Percentiles rank a stretch among this genome's conserved stretches.
Evolutionary conservation across 1,284 basidiomycete genomes (phyloP).

Genomic region (Pascua guehoae): DNA sequence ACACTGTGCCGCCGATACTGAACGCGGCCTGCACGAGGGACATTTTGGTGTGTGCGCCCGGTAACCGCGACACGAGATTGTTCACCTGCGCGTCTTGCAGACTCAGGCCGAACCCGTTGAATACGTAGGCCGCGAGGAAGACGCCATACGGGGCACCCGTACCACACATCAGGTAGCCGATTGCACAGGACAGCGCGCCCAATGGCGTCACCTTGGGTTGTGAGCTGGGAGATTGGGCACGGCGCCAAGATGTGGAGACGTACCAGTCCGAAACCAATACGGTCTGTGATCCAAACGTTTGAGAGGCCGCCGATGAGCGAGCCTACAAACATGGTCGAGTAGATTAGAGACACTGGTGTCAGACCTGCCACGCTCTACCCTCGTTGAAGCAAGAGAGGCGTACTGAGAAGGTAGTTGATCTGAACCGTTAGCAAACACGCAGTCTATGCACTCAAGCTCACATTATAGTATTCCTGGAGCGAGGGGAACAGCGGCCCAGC

Average conservation of each 20-base stretch:
- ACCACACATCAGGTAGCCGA: slow-evolving; percentile 9
- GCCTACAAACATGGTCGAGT: slow-evolving; percentile 11
- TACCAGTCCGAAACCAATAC: slow-evolving; percentile 61
- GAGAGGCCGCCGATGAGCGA: slow-evolving; percentile 16
- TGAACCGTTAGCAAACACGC: not conserved
- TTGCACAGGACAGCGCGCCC: slow-evolving; percentile 5
- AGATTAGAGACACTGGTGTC: slow-evolving; percentile 14
- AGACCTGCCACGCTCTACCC: not conserved
- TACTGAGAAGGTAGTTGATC: slow-evolving; percentile 21
- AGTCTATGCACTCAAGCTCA: not conserved
- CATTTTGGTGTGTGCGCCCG: slow-evolving; percentile 18
- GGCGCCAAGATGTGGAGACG: not conserved
- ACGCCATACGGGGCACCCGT: slow-evolving; percentile 13
- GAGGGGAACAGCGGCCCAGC: slow-evolving; percentile 17
- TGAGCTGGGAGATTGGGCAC: not conserved
- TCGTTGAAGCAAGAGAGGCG: not conserved
- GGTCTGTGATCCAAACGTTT: slow-evolving; percentile 59
- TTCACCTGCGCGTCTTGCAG: slow-evolving; percentile 23
- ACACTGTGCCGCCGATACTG: slow-evolving; percentile 59
- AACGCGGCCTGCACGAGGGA: slow-evolving; percentile 21
- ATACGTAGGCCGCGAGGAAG: slow-evolving; percentile 11
- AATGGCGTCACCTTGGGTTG: not conserved
- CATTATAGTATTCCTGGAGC: slow-evolving; percentile 17
- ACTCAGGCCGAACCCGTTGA: slow-evolving; percentile 14
- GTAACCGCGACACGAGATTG: slow-evolving; percentile 18